phyloP scores from a whole-genome alignment of 495 filamentous ascomycete species.

The Schizothecium vesticola region DNA sequence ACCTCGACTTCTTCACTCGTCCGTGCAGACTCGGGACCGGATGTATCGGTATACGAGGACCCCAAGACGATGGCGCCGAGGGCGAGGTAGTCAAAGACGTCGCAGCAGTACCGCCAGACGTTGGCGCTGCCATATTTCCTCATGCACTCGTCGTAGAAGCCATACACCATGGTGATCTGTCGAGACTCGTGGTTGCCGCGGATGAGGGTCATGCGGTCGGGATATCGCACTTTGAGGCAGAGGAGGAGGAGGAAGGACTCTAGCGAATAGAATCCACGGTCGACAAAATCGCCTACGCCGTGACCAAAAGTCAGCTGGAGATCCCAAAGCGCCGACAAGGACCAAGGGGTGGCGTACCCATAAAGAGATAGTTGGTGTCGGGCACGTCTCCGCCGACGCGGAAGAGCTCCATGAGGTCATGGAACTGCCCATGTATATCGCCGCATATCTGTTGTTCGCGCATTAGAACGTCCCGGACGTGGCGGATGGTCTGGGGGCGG shows the following conservation, averaged over 20 bases:
- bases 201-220: slow-evolving; percentile 94
- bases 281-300: slow-evolving; percentile 79
- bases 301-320: neutral
- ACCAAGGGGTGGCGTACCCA: slow-evolving; percentile 51
- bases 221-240: slow-evolving; percentile 94
- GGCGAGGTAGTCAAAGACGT: slow-evolving; percentile 97
- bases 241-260: slow-evolving; percentile 94
- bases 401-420: slow-evolving; percentile 98
- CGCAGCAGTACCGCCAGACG: slow-evolving; percentile 97
- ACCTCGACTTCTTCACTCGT: slow-evolving; percentile 71
- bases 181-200: slow-evolving; percentile 96
- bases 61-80: slow-evolving; percentile 91
- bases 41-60: slow-evolving; percentile 56
- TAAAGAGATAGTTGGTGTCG: slow-evolving; percentile 97
- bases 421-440: slow-evolving; percentile 97
- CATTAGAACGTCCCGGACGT: neutral
- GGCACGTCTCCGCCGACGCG: slow-evolving; percentile 91
- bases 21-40: slow-evolving; percentile 23
- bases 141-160: slow-evolving; percentile 97
- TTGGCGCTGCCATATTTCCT: slow-evolving; percentile 97
- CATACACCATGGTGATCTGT: slow-evolving; percentile 97
- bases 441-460: slow-evolving; percentile 73
- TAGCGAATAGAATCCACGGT: slow-evolving; percentile 95
- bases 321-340: neutral
- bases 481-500: neutral